phyloP scores from a whole-genome alignment of 2,329 filamentous ascomycete genomes.

The Sclerotinia nivalis region DNA sequence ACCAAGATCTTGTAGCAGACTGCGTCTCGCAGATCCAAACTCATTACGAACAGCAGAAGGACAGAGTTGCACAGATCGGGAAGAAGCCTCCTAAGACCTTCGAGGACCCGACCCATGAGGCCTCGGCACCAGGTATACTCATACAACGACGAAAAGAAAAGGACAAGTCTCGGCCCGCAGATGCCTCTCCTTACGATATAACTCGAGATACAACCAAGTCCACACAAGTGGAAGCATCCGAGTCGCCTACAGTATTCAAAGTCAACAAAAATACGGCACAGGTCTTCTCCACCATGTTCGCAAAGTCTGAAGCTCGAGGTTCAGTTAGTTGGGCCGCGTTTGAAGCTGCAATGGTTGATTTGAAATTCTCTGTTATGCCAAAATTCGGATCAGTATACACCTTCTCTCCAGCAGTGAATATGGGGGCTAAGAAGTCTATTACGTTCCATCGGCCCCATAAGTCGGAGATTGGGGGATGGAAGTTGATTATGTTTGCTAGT shows the following conservation, averaged over 20 bases:
- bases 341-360: conserved; percentile 45
- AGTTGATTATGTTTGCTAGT: conserved; percentile 18
- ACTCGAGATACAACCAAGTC: conserved; percentile 13
- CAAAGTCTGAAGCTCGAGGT: conserved; percentile 29
- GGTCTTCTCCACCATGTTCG: conserved; percentile 43
- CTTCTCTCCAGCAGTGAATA: conserved; percentile 12
- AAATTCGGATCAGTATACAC: conserved; percentile 48
- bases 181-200: conserved; percentile 44
- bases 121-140: conserved; percentile 32
- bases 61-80: conserved; percentile 30
- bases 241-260: conserved; percentile 35
- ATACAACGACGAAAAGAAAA: conserved; percentile 46
- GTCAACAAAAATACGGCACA: conserved; percentile 45
- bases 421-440: conserved; percentile 4
- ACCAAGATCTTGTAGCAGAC: conserved; percentile 47
- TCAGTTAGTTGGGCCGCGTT: conserved; percentile 39
- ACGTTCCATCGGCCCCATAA: conserved; percentile 22
- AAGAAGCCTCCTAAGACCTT: background rate
- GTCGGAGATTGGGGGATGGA: conserved; percentile 14
- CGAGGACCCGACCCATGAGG: conserved; percentile 27
- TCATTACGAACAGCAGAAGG: conserved; percentile 35
- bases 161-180: conserved; percentile 47
- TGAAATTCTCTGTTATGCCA: conserved; percentile 47
- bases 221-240: background rate
- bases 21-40: conserved; percentile 42